Evolutionary conservation across 2,329 filamentous ascomycete genomes (phyloP).

Genomic region (Neopestalotiopsis sp.): DNA sequence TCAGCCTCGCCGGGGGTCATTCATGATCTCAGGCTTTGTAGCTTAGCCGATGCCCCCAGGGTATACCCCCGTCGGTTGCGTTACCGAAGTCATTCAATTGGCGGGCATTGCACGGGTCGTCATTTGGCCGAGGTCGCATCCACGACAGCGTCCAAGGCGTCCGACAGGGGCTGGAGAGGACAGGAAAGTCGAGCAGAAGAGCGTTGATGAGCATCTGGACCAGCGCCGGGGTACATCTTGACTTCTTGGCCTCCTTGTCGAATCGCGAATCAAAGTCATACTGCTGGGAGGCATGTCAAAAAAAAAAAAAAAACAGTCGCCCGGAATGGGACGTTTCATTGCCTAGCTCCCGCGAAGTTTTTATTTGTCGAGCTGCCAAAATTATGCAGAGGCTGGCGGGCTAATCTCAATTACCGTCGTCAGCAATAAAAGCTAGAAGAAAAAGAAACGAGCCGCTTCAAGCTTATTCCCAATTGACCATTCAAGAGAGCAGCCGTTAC

Average conservation of each 20-base stretch:
- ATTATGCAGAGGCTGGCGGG: neutral
- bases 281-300: neutral
- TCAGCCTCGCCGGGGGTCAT: neutral
- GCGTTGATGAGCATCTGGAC: neutral
- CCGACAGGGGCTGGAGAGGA: neutral
- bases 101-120: constrained; percentile 6
- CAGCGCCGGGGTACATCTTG: neutral
- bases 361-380: neutral
- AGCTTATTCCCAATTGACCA: neutral
- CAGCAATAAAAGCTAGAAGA: neutral
- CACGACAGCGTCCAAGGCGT: too few relatives aligned
- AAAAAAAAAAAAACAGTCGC: too few relatives aligned
- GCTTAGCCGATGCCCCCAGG: neutral
- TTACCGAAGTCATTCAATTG: neutral
- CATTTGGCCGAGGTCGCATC: constrained; percentile 11
- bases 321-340: neutral
- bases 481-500: neutral
- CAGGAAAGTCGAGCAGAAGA: neutral
- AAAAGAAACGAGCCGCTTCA: neutral
- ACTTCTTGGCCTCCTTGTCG: neutral
- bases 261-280: neutral
- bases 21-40: neutral
- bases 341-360: neutral
- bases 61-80: neutral
- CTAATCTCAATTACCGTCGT: constrained; percentile 2